A percentile compares a stretch with the other conserved stretches of the same genome.
Conservation (phyloP, 2,329 filamentous ascomycete species). For the Blastomyces parvus region DNA sequence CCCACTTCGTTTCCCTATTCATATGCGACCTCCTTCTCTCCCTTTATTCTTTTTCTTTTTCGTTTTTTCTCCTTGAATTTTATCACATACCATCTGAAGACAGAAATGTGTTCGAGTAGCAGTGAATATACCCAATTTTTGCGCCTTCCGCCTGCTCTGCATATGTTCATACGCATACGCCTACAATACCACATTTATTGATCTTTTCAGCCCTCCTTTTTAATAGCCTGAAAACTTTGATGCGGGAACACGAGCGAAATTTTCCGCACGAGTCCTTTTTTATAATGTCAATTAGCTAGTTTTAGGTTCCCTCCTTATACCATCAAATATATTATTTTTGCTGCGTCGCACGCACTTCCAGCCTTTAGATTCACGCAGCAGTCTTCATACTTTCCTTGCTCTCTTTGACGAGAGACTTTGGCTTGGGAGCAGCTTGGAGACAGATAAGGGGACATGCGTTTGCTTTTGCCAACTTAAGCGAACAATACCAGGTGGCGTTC, state of each 20-base stretch:
- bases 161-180: background rate
- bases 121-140: background rate
- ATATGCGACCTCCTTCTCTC: background rate
- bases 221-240: background rate
- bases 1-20: background rate
- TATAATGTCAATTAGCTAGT: background rate
- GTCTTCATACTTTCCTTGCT: background rate
- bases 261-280: background rate
- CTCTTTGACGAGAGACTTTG: background rate
- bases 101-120: background rate
- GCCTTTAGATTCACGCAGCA: background rate
- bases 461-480: no score
- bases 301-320: background rate
- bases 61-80: background rate
- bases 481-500: no score
- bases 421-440: background rate
- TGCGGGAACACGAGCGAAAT: background rate
- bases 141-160: background rate
- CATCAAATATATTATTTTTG: background rate
- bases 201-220: background rate
- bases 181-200: background rate
- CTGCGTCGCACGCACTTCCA: background rate
- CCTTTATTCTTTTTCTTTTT: background rate
- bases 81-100: background rate
- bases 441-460: no score